phyloP scores from a whole-genome alignment of 306 rosid species.

The Hippophae gyantsensis region DNA sequence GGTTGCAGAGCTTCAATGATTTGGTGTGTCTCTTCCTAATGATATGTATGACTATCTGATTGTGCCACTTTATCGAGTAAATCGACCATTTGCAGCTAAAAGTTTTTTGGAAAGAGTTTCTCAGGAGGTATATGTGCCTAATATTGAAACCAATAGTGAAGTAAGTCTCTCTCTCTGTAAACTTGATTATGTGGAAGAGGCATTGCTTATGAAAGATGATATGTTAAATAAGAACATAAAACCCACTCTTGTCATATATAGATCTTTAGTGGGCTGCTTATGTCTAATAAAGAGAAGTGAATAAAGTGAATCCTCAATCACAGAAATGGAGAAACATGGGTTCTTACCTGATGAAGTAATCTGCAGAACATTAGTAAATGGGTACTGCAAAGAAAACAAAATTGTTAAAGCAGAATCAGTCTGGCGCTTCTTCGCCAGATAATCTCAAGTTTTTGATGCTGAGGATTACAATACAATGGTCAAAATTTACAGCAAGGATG shows the following conservation, averaged over 20 bases:
- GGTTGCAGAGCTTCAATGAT: constrained; percentile 55
- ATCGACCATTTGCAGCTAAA: constrained; percentile 73
- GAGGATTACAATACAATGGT: constrained; percentile 63
- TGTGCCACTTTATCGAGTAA: constrained; percentile 47
- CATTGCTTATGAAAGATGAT: constrained; percentile 41
- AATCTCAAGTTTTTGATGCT: constrained; percentile 49
- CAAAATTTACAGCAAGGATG: constrained; percentile 39
- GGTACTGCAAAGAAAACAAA: constrained; percentile 51
- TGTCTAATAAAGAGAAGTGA: constrained; percentile 36
- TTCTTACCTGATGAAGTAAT: constrained; percentile 41
- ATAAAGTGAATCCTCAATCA: constrained; percentile 49
- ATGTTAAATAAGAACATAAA: constrained; percentile 31
- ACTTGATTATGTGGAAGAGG: constrained; percentile 39
- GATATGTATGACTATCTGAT: constrained; percentile 47
- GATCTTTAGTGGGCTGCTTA: constrained; percentile 42
- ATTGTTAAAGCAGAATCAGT: constrained; percentile 51
- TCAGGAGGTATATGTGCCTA: constrained; percentile 36
- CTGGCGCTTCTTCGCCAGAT: constrained; percentile 44
- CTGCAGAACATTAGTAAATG: constrained; percentile 43
- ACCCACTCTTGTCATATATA: constrained; percentile 36
- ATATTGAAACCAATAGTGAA: constrained; percentile 30
- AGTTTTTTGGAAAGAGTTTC: constrained; percentile 53
- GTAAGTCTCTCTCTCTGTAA: constrained; percentile 47
- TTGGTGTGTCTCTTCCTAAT: constrained; percentile 34
- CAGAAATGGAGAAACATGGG: constrained; percentile 54